phyloP scores from a whole-genome alignment of 1,284 basidiomycete species.

The Cryptococcus jaspeensis region DNA sequence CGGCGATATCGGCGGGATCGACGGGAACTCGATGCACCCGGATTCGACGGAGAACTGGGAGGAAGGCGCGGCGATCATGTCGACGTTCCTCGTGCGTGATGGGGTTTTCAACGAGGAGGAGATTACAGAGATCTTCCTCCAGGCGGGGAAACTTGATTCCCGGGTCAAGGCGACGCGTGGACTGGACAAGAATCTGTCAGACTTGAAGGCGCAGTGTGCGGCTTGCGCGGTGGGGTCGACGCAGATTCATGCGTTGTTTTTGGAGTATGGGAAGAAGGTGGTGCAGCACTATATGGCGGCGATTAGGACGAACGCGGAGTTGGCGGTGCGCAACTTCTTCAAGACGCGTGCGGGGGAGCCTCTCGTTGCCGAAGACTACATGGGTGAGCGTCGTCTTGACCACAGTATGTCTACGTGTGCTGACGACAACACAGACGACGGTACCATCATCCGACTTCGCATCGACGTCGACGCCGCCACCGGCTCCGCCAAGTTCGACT shows the following conservation, averaged over 20 bases:
- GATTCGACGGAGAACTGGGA: slow-evolving; percentile 52
- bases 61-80: slow-evolving; percentile 53
- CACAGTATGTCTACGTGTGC: no score
- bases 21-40: slow-evolving; percentile 40
- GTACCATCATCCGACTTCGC: slow-evolving; percentile 54
- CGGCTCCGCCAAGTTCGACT: slow-evolving; percentile 86
- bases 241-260: slow-evolving; percentile 38
- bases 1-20: slow-evolving; percentile 50
- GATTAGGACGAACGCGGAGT: slow-evolving; percentile 84
- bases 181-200: slow-evolving; percentile 13
- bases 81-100: slow-evolving; percentile 57
- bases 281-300: slow-evolving; percentile 71
- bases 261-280: slow-evolving; percentile 55
- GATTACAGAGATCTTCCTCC: slow-evolving; percentile 75
- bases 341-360: slow-evolving; percentile 65
- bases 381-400: slow-evolving; percentile 3
- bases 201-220: slow-evolving; percentile 33
- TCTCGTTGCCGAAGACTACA: slow-evolving; percentile 57
- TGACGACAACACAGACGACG: slow-evolving; percentile 29
- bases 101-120: slow-evolving; percentile 57
- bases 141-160: slow-evolving; percentile 38
- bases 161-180: slow-evolving; percentile 8
- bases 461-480: slow-evolving; percentile 74
- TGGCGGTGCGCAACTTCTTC: slow-evolving; percentile 77
- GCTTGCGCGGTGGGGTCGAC: slow-evolving; percentile 41